phyloP scores from a whole-genome alignment of 1,284 basidiomycete genomes.

The Sanghuangporus sanghuang region DNA sequence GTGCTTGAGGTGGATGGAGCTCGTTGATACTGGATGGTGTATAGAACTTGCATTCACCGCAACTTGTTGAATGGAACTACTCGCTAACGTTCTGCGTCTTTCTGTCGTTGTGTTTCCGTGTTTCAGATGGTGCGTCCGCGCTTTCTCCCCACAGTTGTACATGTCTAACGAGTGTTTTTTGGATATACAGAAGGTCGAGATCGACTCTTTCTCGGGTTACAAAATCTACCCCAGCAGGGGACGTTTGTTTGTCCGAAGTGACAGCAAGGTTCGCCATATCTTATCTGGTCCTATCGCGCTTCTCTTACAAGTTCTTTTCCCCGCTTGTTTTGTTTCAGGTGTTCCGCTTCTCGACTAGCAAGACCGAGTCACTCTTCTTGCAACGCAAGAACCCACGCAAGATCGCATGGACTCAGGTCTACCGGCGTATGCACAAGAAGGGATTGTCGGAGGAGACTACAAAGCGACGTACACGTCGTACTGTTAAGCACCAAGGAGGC shows the following conservation, averaged over 20 bases:
- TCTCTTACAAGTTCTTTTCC: neutral
- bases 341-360: constrained; percentile 88
- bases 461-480: constrained; percentile 97
- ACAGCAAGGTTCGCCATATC: constrained; percentile 78
- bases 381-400: constrained; percentile 99
- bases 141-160: neutral
- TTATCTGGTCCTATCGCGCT: neutral
- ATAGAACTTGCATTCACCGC: neutral
- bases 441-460: constrained; percentile 98
- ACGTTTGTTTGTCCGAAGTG: constrained; percentile 91
- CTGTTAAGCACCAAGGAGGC: constrained; percentile 97
- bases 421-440: constrained; percentile 99
- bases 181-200: constrained; percentile 82
- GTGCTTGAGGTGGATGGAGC: constrained; percentile 2
- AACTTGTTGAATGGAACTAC: neutral
- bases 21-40: constrained; percentile 1
- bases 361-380: constrained; percentile 95
- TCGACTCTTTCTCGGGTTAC: constrained; percentile 94
- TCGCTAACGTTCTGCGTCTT: neutral
- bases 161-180: neutral
- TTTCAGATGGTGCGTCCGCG: constrained; percentile 4
- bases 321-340: constrained; percentile 44
- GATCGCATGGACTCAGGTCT: constrained; percentile 97
- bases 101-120: neutral
- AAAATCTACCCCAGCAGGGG: constrained; percentile 97